Evolutionary conservation across 495 filamentous ascomycete species (phyloP), one percentile per base, ranked within the genome.

Genomic region (Hyaloscypha bicolor): DNA sequence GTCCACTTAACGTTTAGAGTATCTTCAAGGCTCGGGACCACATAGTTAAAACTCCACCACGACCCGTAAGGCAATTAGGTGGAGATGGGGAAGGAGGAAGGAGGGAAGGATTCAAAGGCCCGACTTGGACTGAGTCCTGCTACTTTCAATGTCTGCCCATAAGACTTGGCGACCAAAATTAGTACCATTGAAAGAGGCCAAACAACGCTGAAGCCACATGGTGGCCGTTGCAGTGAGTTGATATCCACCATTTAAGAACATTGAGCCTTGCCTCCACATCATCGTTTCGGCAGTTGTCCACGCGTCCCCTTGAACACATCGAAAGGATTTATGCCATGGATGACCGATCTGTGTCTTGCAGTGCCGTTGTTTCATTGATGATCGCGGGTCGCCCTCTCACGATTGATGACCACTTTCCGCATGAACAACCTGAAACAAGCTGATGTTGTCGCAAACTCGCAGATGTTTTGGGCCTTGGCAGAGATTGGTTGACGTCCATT

Each of bases 71-170:
- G n/a, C 53, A 32, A 56, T 56, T 25, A 56, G 21, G 30, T 56
- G 53, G 53, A n/a, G 6, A 56, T 56, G 21, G 33, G 22, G 37
- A 48, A 22, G 33, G 5, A 62, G 22, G 37, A 48, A 22, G 33
- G 5, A 62, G 21, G 16, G n/a, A 31, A 48, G 8, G 59, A 56
- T 8, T 37, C 37, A 25, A 62, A 29, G 19, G n/a, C 14, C 22
- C 59, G 29, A 39, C 12, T 62, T 48, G 9, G 16, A 6, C 6
- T 19, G 12, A 29, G 12, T 16, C 35, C 59, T 48, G 59, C 59
- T 39, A 62, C 59, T 22, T 48, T 62, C 37, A 45, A 39, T 12
- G 59, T 62, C 59, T 62, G 59, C 59, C 39, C 37, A 42, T 39
- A 4, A 22, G 14, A 6, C 59, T 45, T 62, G 35, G 35, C 35